These are phyloP conservation scores for Xanthoparmelia taractica DNA, from an alignment of 495 filamentous ascomycete genomes.

Conservation along the genomic window DNA sequence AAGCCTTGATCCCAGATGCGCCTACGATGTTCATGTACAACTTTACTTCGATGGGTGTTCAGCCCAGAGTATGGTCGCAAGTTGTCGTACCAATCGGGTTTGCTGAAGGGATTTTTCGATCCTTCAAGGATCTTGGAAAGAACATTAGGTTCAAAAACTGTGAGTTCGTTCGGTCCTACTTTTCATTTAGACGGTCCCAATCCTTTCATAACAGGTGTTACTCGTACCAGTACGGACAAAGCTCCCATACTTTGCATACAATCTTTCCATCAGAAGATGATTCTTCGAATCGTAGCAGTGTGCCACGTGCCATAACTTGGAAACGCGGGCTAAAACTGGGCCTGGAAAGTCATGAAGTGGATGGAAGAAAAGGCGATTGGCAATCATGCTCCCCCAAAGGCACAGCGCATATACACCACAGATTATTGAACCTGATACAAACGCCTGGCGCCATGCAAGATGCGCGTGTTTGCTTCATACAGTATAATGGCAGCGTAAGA, in stretches of 20 bases:
- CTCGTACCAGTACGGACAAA: constrained; percentile 12
- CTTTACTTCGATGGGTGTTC: constrained; percentile 30
- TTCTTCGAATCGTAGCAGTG: constrained; percentile 32
- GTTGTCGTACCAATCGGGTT: constrained; percentile 37
- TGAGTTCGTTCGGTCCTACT: constrained; percentile 1
- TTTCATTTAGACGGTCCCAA: not conserved
- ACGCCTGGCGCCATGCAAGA: not conserved
- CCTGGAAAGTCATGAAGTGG: constrained; percentile 40
- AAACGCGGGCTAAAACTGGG: constrained; percentile 34
- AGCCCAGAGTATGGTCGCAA: constrained; percentile 28
- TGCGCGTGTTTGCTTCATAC: not conserved
- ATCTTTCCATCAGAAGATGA: constrained; percentile 28
- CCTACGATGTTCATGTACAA: constrained; percentile 32
- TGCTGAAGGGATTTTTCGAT: constrained; percentile 22
- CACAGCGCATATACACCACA: constrained; percentile 6
- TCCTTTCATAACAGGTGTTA: no score
- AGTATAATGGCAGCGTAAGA: not conserved
- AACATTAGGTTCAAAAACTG: not conserved
- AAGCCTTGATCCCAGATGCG: constrained; percentile 38
- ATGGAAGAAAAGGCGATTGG: constrained; percentile 42
- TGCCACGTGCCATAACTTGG: constrained; percentile 36
- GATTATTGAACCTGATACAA: not conserved
- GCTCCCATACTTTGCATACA: constrained; percentile 33
- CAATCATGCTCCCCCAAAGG: constrained; percentile 37
- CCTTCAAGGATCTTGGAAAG: not conserved